Conservation (phyloP, 2,329 filamentous ascomycete species). For the Cladophialophora carrionii region DNA sequence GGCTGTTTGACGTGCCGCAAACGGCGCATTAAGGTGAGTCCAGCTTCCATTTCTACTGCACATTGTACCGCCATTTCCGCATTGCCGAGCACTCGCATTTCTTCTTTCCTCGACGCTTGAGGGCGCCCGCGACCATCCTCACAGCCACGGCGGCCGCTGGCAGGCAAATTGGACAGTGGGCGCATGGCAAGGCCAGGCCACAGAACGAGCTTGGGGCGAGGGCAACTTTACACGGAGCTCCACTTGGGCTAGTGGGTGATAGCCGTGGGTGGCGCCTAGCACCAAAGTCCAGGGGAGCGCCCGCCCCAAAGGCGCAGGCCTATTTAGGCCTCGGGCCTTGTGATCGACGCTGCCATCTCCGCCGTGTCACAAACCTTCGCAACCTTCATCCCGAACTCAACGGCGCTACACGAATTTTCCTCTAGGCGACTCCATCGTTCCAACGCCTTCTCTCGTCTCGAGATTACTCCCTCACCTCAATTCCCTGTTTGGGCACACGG, state of each 20-base stretch:
- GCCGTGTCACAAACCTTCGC: conserved; percentile 29
- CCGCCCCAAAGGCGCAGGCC: conserved; percentile 13
- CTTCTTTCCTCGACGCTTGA: background rate
- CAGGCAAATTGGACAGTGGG: conserved; percentile 10
- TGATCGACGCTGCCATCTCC: conserved; percentile 28
- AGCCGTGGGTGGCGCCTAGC: conserved; percentile 23
- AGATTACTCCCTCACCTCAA: conserved; percentile 15
- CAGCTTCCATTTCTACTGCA: conserved; percentile 22
- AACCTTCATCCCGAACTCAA: conserved; percentile 16
- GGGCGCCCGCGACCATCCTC: background rate
- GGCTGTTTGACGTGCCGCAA: conserved; percentile 69
- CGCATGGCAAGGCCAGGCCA: conserved; percentile 12
- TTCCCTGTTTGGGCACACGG: conserved; percentile 15
- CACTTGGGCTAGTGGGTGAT: conserved; percentile 26
- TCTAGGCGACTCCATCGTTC: conserved; percentile 24
- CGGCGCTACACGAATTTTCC: conserved; percentile 24
- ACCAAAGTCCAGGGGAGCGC: conserved; percentile 16
- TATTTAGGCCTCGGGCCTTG: conserved; percentile 19
- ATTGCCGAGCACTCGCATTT: conserved; percentile 3
- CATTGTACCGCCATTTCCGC: conserved; percentile 11
- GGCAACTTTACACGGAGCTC: conserved; percentile 35
- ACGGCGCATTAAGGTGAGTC: conserved; percentile 71
- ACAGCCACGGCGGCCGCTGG: background rate
- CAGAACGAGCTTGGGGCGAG: conserved; percentile 9
- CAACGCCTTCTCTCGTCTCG: conserved; percentile 19